Evolutionary conservation across 768 basidiomycete genomes (phyloP).

Genomic region (Inosperma sp.): DNA sequence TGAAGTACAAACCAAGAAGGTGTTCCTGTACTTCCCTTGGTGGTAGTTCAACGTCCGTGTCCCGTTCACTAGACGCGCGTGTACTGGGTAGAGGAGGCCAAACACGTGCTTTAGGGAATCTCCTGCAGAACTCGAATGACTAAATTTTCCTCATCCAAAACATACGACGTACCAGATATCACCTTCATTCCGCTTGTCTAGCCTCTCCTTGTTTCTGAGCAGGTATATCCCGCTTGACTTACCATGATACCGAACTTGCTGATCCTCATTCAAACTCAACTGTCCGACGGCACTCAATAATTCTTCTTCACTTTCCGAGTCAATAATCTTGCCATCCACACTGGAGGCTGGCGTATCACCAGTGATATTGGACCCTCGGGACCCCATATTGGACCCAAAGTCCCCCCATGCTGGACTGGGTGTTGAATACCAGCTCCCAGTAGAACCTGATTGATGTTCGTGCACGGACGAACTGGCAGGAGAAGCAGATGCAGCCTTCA

Average conservation of each 20-base stretch:
- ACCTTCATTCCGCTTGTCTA: slow-evolving; percentile 65
- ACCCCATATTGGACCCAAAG: background rate
- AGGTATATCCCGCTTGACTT: slow-evolving; percentile 80
- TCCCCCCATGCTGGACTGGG: slow-evolving; percentile 1
- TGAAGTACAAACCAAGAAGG: slow-evolving; percentile 73
- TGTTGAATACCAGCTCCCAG: slow-evolving; percentile 1
- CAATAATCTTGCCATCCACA: slow-evolving; percentile 30
- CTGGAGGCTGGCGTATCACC: slow-evolving; percentile 31
- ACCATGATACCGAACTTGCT: slow-evolving; percentile 82
- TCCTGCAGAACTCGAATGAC: slow-evolving; percentile 53
- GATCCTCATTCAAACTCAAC: slow-evolving; percentile 82
- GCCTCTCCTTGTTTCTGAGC: slow-evolving; percentile 54
- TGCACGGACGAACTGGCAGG: slow-evolving; percentile 22
- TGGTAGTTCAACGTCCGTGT: slow-evolving; percentile 47
- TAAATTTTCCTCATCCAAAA: too few relatives aligned
- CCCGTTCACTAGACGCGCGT: slow-evolving; percentile 31
- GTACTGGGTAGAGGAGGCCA: slow-evolving; percentile 63
- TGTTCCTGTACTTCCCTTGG: slow-evolving; percentile 55
- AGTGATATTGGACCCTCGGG: background rate
- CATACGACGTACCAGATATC: slow-evolving; percentile 72
- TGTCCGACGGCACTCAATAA: slow-evolving; percentile 74
- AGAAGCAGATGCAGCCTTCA: slow-evolving; percentile 18
- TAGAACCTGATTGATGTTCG: slow-evolving; percentile 13
- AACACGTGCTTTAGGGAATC: slow-evolving; percentile 83
- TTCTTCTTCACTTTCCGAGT: slow-evolving; percentile 39